Base-by-base conservation (phyloP, 768 basidiomycete species). In the Amanita molliuscula region DNA sequence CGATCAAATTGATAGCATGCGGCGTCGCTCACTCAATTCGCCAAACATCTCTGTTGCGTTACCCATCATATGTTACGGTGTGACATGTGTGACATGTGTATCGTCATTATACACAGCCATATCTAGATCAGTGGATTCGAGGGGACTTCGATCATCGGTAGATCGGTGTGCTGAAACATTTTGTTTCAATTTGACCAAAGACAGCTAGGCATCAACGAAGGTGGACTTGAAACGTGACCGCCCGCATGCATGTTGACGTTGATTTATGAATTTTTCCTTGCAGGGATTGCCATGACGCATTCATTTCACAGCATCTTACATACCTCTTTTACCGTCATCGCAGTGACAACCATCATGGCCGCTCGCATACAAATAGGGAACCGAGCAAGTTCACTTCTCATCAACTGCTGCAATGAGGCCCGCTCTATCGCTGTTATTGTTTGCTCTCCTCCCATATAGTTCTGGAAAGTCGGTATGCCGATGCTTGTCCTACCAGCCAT, bases 51-150 rank as follows among this genome's bases (percentile, higher is more conserved):
- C 61, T 18, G 52, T 43, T 28, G 50, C 61, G 35, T 61, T 62
- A 5, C 61, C 61, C 61, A 61, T 62, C 53, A 59, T 62, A 53
- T 62, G n/a, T n/a, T n/a, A n/a, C n/a, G n/a, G n/a, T n/a, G n/a
- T n/a, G n/a, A n/a, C n/a, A n/a, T n/a, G n/a, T n/a, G n/a, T n/a
- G n/a, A n/a, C n/a, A n/a, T n/a, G n/a, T n/a, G n/a, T n/a, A n/a
- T n/a, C n/a, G n/a, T n/a, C n/a, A n/a, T n/a, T n/a, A n/a, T n/a
- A n/a, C n/a, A n/a, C n/a, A n/a, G n/a, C n/a, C n/a, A n/a, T n/a
- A n/a, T n/a, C n/a, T n/a, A n/a, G n/a, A n/a, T n/a, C n/a, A n/a
- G n/a, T n/a, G n/a, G n/a, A n/a, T n/a, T n/a, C n/a, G n/a, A n/a
- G n/a, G n/a, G n/a, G n/a, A n/a, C n/a, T n/a, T n/a, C n/a, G n/a